Evolutionary conservation across 164 flowering plant genomes (phyloP).

Genomic region (Magnolia officinalis): DNA sequence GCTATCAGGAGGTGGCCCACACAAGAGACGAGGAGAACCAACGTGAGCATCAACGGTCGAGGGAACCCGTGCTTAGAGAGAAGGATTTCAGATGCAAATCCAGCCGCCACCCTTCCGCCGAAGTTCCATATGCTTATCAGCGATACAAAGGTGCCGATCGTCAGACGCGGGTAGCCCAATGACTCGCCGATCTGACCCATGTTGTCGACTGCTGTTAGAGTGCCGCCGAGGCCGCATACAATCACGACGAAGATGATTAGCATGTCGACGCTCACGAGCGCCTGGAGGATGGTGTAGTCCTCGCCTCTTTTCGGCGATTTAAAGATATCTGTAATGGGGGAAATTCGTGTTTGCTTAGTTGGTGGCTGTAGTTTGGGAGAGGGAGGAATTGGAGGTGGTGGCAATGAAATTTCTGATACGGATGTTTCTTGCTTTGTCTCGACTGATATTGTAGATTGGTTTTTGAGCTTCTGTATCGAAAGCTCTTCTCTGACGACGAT

Average conservation of each 20-base stretch:
- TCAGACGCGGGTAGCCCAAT: constrained; percentile 29
- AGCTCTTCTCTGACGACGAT: constrained; percentile 27
- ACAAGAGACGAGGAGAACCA: constrained; percentile 38
- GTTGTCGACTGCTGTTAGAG: constrained; percentile 62
- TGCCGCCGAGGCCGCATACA: constrained; percentile 55
- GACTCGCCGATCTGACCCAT: constrained; percentile 60
- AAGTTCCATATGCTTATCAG: constrained; percentile 67
- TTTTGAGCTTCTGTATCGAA: constrained; percentile 10
- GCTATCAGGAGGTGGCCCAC: constrained; percentile 58
- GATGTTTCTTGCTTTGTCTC: not conserved
- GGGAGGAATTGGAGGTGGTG: not conserved
- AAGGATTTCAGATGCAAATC: constrained; percentile 47
- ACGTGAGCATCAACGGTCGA: constrained; percentile 46
- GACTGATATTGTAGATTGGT: not conserved
- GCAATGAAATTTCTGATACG: not conserved
- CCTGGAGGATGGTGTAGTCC: constrained; percentile 61
- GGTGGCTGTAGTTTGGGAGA: not conserved
- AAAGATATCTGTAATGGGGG: constrained; percentile 29
- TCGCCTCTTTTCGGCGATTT: constrained; percentile 51
- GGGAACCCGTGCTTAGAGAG: constrained; percentile 46
- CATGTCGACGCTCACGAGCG: constrained; percentile 57
- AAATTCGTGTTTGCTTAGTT: not conserved
- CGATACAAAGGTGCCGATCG: constrained; percentile 52
- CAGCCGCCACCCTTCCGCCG: constrained; percentile 42
- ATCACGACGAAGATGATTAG: constrained; percentile 44